A percentile compares a stretch with the other conserved stretches of the same genome.
Conservation (phyloP, 352 stramenopile genomes). For the Peronosclerospora sorghi region DNA sequence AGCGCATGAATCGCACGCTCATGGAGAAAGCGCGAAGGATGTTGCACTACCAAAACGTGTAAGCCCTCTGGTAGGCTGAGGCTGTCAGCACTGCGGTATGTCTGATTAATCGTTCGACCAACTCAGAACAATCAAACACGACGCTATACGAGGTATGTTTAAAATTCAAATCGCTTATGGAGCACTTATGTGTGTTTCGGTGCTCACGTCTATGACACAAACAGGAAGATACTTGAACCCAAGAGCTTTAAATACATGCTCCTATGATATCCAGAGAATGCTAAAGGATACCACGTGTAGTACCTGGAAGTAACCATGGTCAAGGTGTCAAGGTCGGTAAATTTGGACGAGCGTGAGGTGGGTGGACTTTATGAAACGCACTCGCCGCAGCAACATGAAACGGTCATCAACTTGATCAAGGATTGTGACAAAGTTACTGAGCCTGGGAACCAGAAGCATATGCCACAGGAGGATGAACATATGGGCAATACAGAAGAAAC, state of each 20-base stretch:
- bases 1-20: no score
- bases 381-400: not conserved
- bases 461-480: no score
- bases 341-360: no score
- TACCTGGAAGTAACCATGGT: not conserved
- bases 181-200: constrained; percentile 17
- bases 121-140: not conserved
- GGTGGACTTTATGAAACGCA: not conserved
- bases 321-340: no score
- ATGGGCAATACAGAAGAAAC: no score
- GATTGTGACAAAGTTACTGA: no score
- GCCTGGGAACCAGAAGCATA: no score
- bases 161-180: constrained; percentile 6
- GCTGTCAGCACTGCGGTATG: no score
- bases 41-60: constrained; percentile 19
- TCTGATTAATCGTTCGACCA: constrained; percentile 12
- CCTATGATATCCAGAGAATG: not conserved
- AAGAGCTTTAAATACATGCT: constrained; percentile 1
- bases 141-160: constrained; percentile 17
- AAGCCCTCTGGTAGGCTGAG: constrained; percentile 15
- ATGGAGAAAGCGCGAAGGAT: constrained; percentile 12
- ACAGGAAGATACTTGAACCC: not conserved
- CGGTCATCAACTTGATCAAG: not conserved
- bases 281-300: not conserved
- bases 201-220: constrained; percentile 13